Conservation (phyloP, 345 rosid genomes). For the Euphorbia peplus region DNA sequence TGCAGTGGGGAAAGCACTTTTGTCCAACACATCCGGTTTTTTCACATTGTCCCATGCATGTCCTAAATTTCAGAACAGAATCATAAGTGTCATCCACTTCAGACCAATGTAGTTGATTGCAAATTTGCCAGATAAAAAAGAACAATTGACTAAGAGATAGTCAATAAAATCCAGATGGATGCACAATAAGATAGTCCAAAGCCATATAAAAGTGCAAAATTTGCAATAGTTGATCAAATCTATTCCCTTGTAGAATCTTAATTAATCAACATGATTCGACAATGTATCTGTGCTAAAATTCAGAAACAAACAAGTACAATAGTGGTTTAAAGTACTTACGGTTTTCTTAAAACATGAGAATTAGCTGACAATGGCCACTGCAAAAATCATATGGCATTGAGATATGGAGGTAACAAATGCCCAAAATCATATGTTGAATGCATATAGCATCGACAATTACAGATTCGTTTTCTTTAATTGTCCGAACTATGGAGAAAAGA, state of each 20-base stretch:
- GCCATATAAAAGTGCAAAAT: background rate
- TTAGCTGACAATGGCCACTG: background rate
- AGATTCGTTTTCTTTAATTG: background rate
- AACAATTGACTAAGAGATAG: slow-evolving; percentile 1
- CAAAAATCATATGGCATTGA: background rate
- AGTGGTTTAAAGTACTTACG: background rate
- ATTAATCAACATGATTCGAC: background rate
- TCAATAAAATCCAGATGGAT: background rate
- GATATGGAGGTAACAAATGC: background rate
- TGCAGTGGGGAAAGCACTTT: slow-evolving; percentile 73
- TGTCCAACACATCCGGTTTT: slow-evolving; percentile 75
- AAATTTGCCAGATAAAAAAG: background rate
- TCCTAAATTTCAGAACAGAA: slow-evolving; percentile 34
- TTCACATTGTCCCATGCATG: slow-evolving; percentile 69
- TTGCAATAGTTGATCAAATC: background rate
- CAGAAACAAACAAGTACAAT: background rate
- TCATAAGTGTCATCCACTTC: background rate
- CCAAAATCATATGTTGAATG: background rate
- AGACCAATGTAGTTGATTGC: background rate
- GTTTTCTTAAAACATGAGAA: background rate
- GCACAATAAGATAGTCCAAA: background rate
- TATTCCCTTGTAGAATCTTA: background rate
- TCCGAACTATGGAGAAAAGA: slow-evolving; percentile 1
- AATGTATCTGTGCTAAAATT: background rate
- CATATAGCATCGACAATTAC: background rate